phyloP scores from a whole-genome alignment of 768 basidiomycete genomes.

The Russula lepida region DNA sequence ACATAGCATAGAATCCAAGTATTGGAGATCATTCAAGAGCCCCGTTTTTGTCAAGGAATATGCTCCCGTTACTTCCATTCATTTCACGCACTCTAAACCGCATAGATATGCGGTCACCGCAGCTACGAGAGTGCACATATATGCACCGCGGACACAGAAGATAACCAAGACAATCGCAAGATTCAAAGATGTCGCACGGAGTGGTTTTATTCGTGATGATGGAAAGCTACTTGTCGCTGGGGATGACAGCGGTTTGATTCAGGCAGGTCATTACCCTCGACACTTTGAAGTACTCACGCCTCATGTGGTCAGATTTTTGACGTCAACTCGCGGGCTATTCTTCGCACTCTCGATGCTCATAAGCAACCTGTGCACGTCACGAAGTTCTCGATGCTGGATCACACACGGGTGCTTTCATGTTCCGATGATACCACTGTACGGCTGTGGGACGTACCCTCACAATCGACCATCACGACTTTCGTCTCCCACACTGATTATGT shows the following conservation, averaged over 20 bases:
- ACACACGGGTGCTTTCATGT: slow-evolving; percentile 84
- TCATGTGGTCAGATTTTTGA: slow-evolving; percentile 65
- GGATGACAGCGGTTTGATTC: slow-evolving; percentile 86
- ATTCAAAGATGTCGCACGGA: slow-evolving; percentile 93
- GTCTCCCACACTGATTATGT: slow-evolving; percentile 91
- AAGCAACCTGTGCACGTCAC: slow-evolving; percentile 96
- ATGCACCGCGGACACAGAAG: slow-evolving; percentile 93
- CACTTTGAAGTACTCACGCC: background rate
- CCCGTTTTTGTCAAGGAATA: slow-evolving; percentile 97
- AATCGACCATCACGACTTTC: slow-evolving; percentile 71
- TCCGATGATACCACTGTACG: slow-evolving; percentile 94
- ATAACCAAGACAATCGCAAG: slow-evolving; percentile 92
- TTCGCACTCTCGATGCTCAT: slow-evolving; percentile 86
- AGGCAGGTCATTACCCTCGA: slow-evolving; percentile 33
- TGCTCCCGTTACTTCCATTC: slow-evolving; percentile 88
- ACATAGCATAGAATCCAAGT: slow-evolving; percentile 66
- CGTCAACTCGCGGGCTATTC: slow-evolving; percentile 80
- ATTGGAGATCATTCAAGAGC: slow-evolving; percentile 82
- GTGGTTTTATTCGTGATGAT: slow-evolving; percentile 81
- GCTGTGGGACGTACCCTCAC: slow-evolving; percentile 92
- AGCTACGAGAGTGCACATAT: slow-evolving; percentile 88
- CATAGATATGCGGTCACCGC: slow-evolving; percentile 95
- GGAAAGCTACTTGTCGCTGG: slow-evolving; percentile 94
- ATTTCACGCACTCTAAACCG: slow-evolving; percentile 81
- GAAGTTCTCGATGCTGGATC: slow-evolving; percentile 75